These are phyloP conservation scores for Botrytis cinerea DNA, from an alignment of 2,329 filamentous ascomycete species.

Conservation along the genomic window DNA sequence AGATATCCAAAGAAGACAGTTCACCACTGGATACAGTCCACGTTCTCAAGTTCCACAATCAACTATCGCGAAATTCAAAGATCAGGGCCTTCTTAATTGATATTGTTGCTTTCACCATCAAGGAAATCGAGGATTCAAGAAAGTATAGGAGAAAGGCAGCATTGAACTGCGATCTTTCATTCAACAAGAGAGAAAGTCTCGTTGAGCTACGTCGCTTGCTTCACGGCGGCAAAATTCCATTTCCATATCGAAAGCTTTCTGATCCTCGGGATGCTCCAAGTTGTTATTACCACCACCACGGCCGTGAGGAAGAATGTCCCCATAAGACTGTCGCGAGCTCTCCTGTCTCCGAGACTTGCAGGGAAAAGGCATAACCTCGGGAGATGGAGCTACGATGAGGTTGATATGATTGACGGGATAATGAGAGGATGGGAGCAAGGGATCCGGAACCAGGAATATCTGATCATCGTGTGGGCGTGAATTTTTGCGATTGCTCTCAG, in stretches of 20 bases:
- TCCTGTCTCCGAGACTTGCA: rapidly evolving
- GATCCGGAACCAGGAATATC: neutral
- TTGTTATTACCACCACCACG: neutral
- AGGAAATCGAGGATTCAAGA: neutral
- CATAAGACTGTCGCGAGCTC: rapidly evolving
- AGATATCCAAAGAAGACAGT: neutral
- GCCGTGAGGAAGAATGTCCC: neutral
- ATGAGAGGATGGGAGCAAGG: neutral
- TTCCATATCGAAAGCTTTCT: neutral
- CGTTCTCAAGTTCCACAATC: neutral
- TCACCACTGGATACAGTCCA: neutral
- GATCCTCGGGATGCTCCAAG: neutral
- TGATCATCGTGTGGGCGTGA: neutral
- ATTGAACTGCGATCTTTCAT: neutral
- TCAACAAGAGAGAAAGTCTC: neutral
- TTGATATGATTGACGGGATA: neutral
- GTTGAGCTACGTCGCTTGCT: neutral
- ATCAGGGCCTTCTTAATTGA: neutral
- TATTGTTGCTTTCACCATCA: neutral
- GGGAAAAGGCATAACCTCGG: rapidly evolving
- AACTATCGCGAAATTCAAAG: neutral
- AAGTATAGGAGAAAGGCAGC: neutral
- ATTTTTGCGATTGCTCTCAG: neutral
- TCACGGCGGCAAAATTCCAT: neutral
- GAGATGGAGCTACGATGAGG: neutral